phyloP scores from a whole-genome alignment of 305 asterid genomes.

The Ajuga reptans region DNA sequence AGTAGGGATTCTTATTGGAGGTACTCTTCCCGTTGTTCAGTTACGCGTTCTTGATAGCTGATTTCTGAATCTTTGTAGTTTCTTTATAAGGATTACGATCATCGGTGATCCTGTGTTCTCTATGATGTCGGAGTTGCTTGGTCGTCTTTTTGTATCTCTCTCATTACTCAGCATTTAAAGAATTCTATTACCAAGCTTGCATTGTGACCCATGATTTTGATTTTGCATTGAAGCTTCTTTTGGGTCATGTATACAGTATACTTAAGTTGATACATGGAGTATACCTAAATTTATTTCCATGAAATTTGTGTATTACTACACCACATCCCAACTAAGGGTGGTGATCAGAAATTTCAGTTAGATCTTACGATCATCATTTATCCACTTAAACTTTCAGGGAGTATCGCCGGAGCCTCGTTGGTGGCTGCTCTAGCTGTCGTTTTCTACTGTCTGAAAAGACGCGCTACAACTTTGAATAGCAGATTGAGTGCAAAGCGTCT shows the following conservation, averaged over 20 bases:
- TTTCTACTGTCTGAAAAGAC: constrained; percentile 43
- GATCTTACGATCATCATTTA: background rate
- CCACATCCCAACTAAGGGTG: background rate
- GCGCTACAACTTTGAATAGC: constrained; percentile 35
- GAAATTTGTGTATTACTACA: background rate
- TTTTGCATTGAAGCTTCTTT: background rate
- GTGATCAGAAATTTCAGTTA: background rate
- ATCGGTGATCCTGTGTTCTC: background rate
- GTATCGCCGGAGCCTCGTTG: constrained; percentile 59
- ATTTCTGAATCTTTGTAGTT: background rate
- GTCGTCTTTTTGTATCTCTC: background rate
- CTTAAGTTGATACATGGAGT: background rate
- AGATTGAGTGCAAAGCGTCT: constrained; percentile 58
- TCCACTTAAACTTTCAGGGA: constrained; percentile 33
- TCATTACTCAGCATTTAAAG: background rate
- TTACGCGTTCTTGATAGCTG: background rate
- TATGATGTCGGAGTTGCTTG: background rate
- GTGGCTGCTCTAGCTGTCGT: constrained; percentile 32
- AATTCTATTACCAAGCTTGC: background rate
- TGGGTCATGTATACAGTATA: background rate
- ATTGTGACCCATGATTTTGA: background rate
- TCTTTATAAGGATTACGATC: background rate
- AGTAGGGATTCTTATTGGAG: constrained; percentile 59
- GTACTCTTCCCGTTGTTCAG: constrained; percentile 24
- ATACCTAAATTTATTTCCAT: background rate